Base-by-base conservation (phyloP, 2,329 filamentous ascomycete genomes). In the Cercospora zeina region DNA sequence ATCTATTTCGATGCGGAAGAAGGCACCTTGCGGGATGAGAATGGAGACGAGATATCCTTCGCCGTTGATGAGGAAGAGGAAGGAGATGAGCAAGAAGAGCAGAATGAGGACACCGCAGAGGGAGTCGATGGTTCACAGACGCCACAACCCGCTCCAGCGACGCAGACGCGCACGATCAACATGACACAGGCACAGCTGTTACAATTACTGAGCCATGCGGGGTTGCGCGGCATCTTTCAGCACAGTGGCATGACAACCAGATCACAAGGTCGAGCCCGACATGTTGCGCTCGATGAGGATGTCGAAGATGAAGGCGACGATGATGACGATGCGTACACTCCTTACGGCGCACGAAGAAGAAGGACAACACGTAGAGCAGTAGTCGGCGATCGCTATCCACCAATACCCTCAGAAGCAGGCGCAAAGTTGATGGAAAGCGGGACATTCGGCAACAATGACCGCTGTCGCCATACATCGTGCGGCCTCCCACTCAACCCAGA, bases 401-500 rank as follows among this genome's bases (percentile, higher is more conserved):
- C 89, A 69, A 86, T 96, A 0, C 93, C 93, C 0, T 96, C 88
- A 70, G 86, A 89, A 10, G 82, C 86, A 65, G 93, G 95, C 7
- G 81, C 77, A 54, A 85, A 88, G 68, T 79, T 97, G 64, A 96
- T 97, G 92, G 81, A 85, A 39, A 89, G 87, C 31, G 93, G 93
- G 1, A 81, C 80, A 2, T 97, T 97, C 77, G 93, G 93, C 34
- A 81, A 81, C 16, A 89, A 87, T 61, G 83, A 88, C 54, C 73
- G 79, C 37, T 71, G 71, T 49, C 77, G 80, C 61, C 79, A 80
- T 69, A 79, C 79, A 67, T 81, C 76, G 63, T 80, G 71, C 64
- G 84, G 78, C 14, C 19, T 64, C 10, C 69, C 67, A 4, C 63
- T 68, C 24, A 64, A 65, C 11, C 60, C 68, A 9, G 72, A 75